Evolutionary conservation across 208 protist species (phyloP), one percentile per base, ranked within the genome.

Genomic region (Naegleria gruberi): DNA sequence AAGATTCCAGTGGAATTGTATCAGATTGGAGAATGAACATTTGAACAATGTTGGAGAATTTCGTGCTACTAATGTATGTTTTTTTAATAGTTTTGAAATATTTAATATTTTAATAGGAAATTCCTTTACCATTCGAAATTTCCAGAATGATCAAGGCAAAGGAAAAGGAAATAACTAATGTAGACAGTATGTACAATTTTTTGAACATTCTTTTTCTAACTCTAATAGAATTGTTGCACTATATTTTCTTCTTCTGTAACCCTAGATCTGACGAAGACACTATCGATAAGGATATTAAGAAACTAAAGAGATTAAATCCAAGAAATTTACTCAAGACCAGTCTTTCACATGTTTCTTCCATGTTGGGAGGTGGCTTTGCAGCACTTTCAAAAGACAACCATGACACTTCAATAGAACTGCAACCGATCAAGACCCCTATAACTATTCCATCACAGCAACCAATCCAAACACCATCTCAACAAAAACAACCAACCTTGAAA

Each of bases 1-100:
- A 57, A 47, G 93, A 65, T 89, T 57, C 19, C 34, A 92, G 89
- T 94, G 94, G 93, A 95, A 94, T 89, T 65, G 93, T 8, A 92
- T 92, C 57, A 89, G 93, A 23, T 41, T 95, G 0, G 94, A 95
- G 51, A 94, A 95, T 89, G 93, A 95, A 90, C 94, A 95, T 65
- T 55, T 94, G 5, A 90, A 90, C 73, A 94, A 95, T 87, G 89
- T 85, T 89, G 93, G 92, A 86, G 87, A 90, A 81, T 94, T 93
- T 51, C 86, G 92, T 82, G 92, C 90, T 0, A 77, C 65, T 37
- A 77, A 77, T 77, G 65, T 65, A 65, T 30, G 51, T 65, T 1
- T 23, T 65, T 30, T 1, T 65, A 4, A 1, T 65, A 65, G 6
- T 23, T 23, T 65, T 65, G 51, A n/a, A n/a, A n/a, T n/a, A n/a